phyloP scores from a whole-genome alignment of 805 yeast genomes.

The Nakazawaea wickerhamii region DNA sequence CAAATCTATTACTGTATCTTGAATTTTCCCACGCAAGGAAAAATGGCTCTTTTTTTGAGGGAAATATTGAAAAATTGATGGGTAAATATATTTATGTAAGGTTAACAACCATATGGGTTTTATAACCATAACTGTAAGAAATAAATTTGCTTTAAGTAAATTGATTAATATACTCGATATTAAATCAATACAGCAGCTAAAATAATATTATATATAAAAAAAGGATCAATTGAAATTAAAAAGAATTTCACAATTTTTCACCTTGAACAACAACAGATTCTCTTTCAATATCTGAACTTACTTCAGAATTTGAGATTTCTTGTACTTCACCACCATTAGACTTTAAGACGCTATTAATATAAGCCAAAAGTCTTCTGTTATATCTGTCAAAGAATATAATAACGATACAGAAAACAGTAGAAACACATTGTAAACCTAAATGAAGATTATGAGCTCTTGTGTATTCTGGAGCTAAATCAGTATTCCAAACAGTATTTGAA shows the following conservation, averaged over 20 bases:
- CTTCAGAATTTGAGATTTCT: background rate
- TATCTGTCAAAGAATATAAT: conserved; percentile 9
- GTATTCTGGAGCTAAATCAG: conserved; percentile 53
- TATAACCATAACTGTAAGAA: too few species aligned
- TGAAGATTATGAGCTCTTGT: conserved; percentile 11
- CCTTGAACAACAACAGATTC: background rate
- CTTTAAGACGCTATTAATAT: background rate
- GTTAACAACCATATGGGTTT: too few species aligned
- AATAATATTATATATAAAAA: background rate
- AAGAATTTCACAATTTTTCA: background rate
- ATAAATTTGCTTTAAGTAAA: too few species aligned
- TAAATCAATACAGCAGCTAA: background rate
- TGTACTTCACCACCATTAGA: background rate
- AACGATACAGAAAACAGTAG: conserved; percentile 8
- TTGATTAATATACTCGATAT: too few species aligned
- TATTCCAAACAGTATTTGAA: conserved; percentile 32
- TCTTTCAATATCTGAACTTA: background rate
- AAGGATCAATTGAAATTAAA: background rate
- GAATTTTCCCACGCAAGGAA: too few species aligned
- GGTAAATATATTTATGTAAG: too few species aligned
- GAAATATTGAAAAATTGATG: too few species aligned
- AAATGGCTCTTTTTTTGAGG: too few species aligned
- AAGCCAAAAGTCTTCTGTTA: conserved; percentile 5
- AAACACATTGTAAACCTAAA: conserved; percentile 2
- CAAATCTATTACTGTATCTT: too few species aligned